These are phyloP conservation scores for Solanum megistacrolobum DNA, from an alignment of 257 asterid species.

Conservation along the genomic window DNA sequence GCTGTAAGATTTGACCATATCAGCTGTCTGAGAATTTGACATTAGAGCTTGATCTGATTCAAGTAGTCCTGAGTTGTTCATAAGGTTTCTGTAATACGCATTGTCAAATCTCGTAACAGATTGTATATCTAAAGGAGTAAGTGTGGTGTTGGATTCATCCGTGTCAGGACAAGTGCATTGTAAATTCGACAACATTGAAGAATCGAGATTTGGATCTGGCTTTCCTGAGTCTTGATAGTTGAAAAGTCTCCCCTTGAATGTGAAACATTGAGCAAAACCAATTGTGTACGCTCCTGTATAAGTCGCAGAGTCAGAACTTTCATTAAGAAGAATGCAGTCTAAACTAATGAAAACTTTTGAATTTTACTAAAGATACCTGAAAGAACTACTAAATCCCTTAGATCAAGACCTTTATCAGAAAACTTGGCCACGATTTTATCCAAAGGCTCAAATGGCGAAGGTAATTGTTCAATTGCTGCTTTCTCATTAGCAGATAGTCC, in stretches of 20 bases:
- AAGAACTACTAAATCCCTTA: neutral
- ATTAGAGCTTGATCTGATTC: neutral
- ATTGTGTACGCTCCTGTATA: neutral
- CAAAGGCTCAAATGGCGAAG: neutral
- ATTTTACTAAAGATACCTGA: neutral
- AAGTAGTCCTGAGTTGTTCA: neutral
- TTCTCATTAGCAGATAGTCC: neutral
- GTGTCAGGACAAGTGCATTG: neutral
- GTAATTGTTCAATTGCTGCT: neutral
- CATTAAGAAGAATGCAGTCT: neutral
- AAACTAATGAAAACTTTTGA: neutral
- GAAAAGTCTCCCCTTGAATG: neutral
- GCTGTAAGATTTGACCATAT: neutral
- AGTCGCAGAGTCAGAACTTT: neutral
- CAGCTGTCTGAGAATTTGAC: neutral
- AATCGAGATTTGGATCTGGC: neutral
- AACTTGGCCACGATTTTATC: neutral
- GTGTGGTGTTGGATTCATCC: neutral
- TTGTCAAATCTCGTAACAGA: neutral
- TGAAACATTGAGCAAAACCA: neutral
- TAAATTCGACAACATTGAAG: neutral
- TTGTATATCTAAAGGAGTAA: neutral
- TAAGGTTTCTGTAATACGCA: neutral
- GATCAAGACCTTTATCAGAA: neutral
- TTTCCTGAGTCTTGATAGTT: neutral